phyloP scores from a whole-genome alignment of 1,284 basidiomycete genomes.

The Rhodofomes roseus region DNA sequence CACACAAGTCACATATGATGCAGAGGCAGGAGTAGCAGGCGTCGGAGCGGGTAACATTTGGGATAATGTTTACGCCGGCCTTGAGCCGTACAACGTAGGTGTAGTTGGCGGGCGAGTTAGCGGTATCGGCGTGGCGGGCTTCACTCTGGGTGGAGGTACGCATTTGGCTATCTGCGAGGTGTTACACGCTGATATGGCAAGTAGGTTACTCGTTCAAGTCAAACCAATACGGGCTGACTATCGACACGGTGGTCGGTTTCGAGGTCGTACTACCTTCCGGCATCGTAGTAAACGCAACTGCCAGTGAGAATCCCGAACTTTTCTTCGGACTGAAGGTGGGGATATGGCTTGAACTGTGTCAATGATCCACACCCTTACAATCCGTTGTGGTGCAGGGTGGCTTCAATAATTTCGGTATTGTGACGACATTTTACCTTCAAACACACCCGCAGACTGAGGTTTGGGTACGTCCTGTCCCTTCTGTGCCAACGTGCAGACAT shows the following conservation, averaged over 20 bases:
- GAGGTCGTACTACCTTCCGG: constrained; percentile 42
- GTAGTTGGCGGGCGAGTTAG: constrained; percentile 41
- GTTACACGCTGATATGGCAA: not conserved
- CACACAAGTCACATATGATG: constrained; percentile 34
- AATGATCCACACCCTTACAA: not conserved
- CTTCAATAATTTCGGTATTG: constrained; percentile 49
- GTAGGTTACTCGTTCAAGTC: constrained; percentile 35
- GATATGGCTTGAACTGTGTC: not conserved
- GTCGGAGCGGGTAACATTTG: constrained; percentile 48
- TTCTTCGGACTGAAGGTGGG: constrained; percentile 39
- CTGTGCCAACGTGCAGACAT: too few relatives aligned
- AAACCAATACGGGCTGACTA: constrained; percentile 18
- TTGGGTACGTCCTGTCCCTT: not conserved
- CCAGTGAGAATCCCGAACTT: constrained; percentile 27
- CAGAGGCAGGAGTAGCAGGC: constrained; percentile 28
- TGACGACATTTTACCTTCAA: not conserved
- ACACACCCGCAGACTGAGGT: not conserved
- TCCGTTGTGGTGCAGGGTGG: constrained; percentile 39
- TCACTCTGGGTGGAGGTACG: constrained; percentile 40
- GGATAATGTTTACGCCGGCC: constrained; percentile 42
- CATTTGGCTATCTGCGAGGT: not conserved
- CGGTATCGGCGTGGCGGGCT: constrained; percentile 37
- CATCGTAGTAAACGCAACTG: constrained; percentile 25
- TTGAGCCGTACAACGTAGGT: constrained; percentile 32
- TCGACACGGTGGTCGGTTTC: constrained; percentile 39